Base-by-base conservation (phyloP, 495 filamentous ascomycete species). In the Talaromyces thailandensis region DNA sequence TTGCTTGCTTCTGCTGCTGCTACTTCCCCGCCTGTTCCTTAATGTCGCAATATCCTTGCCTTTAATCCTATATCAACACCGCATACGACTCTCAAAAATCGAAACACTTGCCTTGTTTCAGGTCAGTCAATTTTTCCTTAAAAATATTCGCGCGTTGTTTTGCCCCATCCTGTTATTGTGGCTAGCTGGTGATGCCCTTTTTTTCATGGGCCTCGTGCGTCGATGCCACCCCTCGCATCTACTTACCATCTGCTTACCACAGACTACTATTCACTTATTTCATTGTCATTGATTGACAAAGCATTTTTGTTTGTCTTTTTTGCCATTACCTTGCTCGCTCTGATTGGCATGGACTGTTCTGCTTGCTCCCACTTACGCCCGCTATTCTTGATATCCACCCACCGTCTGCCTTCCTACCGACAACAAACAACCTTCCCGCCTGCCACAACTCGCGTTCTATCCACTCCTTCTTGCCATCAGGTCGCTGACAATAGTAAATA, bases 1-100 rank as follows among this genome's bases (percentile, higher is more conserved):
- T 50, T 55, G 12, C 61, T 50, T 62, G 35, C 51, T 60, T 6
- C 50, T 24, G 23, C 51, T 60, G 18, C 50, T 24, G 23, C 51
- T 18, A 31, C 26, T 57, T 57, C 55, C 55, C 55, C 55, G 55
- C 55, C 55, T 57, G 55, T 57, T 57, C 55, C 29, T 57, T 35
- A 35, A 32, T 57, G 18, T 57, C 55, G 26, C 55, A 31, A 21
- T 6, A 57, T 25, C n/a, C 28, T 57, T 57, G 29, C 35, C 55
- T 35, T 57, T 35, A 21, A 35, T 57, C 55, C 26, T 5, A 55
- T 55, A 26, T 8, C 51, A 55, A 25, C 21, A 55, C 24, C 35
- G 18, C 43, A 18, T 18, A n/a, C 43, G n/a, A 48, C 18, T 48
- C 43, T 48, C 21, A 21, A 9, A 48, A 43, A 48, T 21, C 16